Base-by-base conservation (phyloP, 2,329 filamentous ascomycete species). In the Penicillium sp. region DNA sequence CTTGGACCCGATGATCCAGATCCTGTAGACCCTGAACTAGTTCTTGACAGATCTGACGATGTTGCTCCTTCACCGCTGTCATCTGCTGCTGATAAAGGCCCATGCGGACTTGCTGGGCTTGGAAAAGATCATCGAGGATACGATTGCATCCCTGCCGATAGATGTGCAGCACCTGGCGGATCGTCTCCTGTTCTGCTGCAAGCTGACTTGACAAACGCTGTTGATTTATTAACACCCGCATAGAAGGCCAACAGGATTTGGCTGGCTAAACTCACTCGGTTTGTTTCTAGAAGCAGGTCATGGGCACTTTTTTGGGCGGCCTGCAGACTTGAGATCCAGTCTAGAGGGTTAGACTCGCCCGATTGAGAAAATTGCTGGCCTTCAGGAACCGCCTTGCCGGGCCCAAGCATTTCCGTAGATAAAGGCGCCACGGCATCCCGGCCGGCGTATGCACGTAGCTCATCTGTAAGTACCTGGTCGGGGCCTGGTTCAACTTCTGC, bases 181-280 rank as follows among this genome's bases (percentile, higher is more conserved):
- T 71, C 1, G 76, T 76, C 4, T 71, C 72, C 61, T 82, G 80
- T 45, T 78, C 74, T n/a, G 77, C 73, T 9, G 80, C 71, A 19
- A 84, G 72, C 54, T 81, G 75, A 1, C 67, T 74, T 9, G 78
- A 63, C 10, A 84, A 72, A 19, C 71, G 71, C 69, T 81, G 22
- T 19, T n/a, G 7, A 47, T 26, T 22, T 14, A 29, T 60, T 53
- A 37, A 54, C 50, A 10, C 44, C 21, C 14, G 24, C 16, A 33
- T 13, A 42, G 4, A 22, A 22, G 7, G 37, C 37, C 2, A 49
- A 13, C 14, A 4, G 9, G n/a, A n/a, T 44, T 24, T 19, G 35
- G 14, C 19, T 24, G 21, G 51, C 19, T 14, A 2, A 16, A 60
- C 71, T 62, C 61, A 74, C 74, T 54, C 68, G 57, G 42, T 66